Evolutionary conservation across 352 stramenopile genomes (phyloP).

Genomic region (Pythium apleroticum): DNA sequence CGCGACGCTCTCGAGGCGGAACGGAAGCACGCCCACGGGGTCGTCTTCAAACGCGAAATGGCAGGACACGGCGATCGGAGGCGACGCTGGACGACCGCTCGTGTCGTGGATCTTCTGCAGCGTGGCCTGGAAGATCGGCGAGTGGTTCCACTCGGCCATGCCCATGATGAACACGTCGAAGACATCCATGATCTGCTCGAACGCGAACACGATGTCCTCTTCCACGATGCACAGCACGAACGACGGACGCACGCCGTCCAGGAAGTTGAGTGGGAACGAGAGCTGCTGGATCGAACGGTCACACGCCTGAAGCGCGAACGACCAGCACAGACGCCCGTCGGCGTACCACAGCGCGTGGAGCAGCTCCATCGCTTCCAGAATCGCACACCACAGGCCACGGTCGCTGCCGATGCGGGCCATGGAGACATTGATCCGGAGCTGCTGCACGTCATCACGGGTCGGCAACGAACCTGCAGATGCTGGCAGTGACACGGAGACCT

Average conservation of each 20-base stretch:
- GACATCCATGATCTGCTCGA: constrained; percentile 10
- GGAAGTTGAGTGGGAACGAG: constrained; percentile 8
- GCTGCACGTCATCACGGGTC: constrained; percentile 2
- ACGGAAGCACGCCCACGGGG: background rate
- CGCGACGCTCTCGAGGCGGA: background rate
- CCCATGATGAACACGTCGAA: constrained; percentile 10
- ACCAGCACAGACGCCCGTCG: constrained; percentile 5
- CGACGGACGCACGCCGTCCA: background rate
- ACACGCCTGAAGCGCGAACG: constrained; percentile 4
- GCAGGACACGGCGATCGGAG: background rate
- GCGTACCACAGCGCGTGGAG: constrained; percentile 1
- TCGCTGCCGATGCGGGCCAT: constrained; percentile 11
- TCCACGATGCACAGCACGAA: constrained; percentile 13
- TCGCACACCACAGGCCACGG: constrained; percentile 8
- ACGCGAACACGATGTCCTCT: constrained; percentile 5
- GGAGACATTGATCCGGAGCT: constrained; percentile 8
- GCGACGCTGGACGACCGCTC: background rate
- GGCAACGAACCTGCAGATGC: background rate
- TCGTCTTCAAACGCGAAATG: constrained; percentile 11
- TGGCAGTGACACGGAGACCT: background rate
- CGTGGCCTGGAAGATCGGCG: constrained; percentile 1
- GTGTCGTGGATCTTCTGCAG: background rate
- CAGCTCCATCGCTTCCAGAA: constrained; percentile 15
- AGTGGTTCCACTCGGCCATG: constrained; percentile 18
- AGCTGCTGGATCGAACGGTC: background rate